Percentiles rank a stretch among this genome's conserved stretches.
Conservation (phyloP, 2,329 filamentous ascomycete genomes). For the Ascochyta lentis region DNA sequence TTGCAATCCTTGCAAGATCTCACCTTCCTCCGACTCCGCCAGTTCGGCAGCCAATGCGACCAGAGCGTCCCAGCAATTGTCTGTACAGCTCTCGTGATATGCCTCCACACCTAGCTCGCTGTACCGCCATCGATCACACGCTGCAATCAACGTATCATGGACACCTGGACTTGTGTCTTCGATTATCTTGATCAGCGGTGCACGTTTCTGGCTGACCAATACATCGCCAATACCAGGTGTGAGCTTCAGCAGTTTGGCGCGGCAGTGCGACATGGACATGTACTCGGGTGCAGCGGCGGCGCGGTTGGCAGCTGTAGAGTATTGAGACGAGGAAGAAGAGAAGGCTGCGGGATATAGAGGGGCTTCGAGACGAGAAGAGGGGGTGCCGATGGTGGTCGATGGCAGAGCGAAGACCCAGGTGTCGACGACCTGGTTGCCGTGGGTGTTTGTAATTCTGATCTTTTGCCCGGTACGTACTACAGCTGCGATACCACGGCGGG, state of each 20-base stretch:
- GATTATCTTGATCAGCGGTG: slow-evolving; percentile 41
- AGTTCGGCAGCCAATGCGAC: slow-evolving; percentile 21
- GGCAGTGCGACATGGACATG: slow-evolving; percentile 48
- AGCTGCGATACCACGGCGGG: slow-evolving; percentile 54
- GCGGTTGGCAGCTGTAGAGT: slow-evolving; percentile 32
- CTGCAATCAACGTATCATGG: slow-evolving; percentile 46
- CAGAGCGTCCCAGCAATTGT: slow-evolving; percentile 46
- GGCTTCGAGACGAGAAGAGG: slow-evolving; percentile 34
- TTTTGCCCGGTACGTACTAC: slow-evolving; percentile 47
- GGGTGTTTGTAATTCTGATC: slow-evolving; percentile 56
- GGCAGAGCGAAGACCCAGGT: slow-evolving; percentile 56
- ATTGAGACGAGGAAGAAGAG: slow-evolving; percentile 27
- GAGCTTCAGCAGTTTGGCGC: slow-evolving; percentile 37
- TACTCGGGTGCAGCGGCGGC: slow-evolving; percentile 41
- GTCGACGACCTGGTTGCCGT: slow-evolving; percentile 59
- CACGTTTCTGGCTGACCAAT: slow-evolving; percentile 44
- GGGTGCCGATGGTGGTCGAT: slow-evolving; percentile 19
- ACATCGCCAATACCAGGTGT: slow-evolving; percentile 39
- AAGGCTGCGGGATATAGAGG: slow-evolving; percentile 39
- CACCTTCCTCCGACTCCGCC: slow-evolving; percentile 22
- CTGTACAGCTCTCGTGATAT: slow-evolving; percentile 47
- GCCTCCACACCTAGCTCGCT: slow-evolving; percentile 39
- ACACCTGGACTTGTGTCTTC: slow-evolving; percentile 44
- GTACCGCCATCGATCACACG: slow-evolving; percentile 47
- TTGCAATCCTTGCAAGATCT: slow-evolving; percentile 27